phyloP scores from a whole-genome alignment of 495 filamentous ascomycete species.

The Podospora pseudopauciseta region DNA sequence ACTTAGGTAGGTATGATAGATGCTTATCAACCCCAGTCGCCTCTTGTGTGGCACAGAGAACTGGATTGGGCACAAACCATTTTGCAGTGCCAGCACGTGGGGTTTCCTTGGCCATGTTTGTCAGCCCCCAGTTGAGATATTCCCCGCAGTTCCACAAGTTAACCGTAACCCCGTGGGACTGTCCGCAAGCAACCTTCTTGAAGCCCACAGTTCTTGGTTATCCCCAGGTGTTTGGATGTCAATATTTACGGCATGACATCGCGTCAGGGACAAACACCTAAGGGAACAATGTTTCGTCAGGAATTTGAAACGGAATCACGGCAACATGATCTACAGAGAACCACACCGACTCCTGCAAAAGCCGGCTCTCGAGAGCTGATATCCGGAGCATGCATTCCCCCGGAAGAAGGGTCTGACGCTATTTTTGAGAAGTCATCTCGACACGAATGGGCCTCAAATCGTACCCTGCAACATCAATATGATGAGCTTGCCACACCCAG shows the following conservation, averaged over 20 bases:
- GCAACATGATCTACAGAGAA: background rate
- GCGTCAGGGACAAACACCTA: background rate
- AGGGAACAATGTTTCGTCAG: background rate
- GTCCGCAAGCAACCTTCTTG: too few relatives aligned
- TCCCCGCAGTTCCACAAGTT: too few relatives aligned
- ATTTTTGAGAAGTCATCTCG: background rate
- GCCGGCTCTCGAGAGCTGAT: background rate
- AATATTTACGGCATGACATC: background rate
- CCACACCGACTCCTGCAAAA: background rate
- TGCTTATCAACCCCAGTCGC: too few relatives aligned
- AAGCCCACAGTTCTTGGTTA: too few relatives aligned
- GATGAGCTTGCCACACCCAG: constrained; percentile 16
- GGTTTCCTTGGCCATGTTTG: too few relatives aligned
- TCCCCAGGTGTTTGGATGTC: too few relatives aligned
- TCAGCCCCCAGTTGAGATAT: too few relatives aligned
- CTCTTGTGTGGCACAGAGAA: too few relatives aligned
- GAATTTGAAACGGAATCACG: background rate
- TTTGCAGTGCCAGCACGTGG: too few relatives aligned
- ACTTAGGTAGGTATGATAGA: too few relatives aligned
- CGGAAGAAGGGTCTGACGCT: background rate
- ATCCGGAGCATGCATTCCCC: background rate
- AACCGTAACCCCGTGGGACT: too few relatives aligned
- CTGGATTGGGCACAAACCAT: too few relatives aligned
- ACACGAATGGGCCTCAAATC: background rate
- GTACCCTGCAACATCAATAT: background rate